phyloP scores from a whole-genome alignment of 73 alveolate genomes.

The Stentor roeselii region DNA sequence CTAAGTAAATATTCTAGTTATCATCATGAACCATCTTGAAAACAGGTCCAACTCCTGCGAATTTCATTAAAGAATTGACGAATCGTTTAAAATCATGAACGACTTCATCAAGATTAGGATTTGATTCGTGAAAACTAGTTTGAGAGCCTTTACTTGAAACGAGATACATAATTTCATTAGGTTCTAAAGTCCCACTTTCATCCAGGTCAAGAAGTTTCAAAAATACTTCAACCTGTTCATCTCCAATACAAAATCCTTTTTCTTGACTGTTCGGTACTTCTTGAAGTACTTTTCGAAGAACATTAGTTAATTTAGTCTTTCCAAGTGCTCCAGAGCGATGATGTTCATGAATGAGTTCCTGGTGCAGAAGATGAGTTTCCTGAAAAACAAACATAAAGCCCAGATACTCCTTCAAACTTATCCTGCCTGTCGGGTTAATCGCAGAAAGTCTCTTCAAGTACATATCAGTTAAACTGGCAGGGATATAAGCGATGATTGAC shows the following conservation, averaged over 20 bases:
- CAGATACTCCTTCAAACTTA: constrained; percentile 43
- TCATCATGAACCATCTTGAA: background rate
- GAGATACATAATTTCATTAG: constrained; percentile 60
- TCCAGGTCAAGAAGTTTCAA: constrained; percentile 58
- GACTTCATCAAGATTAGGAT: constrained; percentile 26
- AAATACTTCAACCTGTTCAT: constrained; percentile 44
- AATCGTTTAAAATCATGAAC: background rate
- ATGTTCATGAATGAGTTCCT: constrained; percentile 26
- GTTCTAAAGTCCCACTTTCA: constrained; percentile 57
- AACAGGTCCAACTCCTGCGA: background rate
- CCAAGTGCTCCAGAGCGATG: constrained; percentile 37
- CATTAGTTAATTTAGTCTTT: constrained; percentile 27
- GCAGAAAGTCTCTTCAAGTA: constrained; percentile 47
- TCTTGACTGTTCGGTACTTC: constrained; percentile 34
- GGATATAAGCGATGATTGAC: constrained; percentile 49
- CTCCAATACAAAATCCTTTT: constrained; percentile 29
- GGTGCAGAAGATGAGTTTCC: constrained; percentile 44
- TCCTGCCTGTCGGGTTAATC: constrained; percentile 43
- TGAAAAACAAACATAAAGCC: constrained; percentile 57
- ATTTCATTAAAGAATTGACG: background rate
- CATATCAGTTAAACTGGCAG: constrained; percentile 28
- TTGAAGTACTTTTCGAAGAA: constrained; percentile 35
- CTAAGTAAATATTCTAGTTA: background rate
- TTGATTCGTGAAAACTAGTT: constrained; percentile 37
- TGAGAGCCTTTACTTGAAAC: constrained; percentile 49